Conservation (phyloP, 352 stramenopile genomes). For the Salisapilia sapeloensis region DNA sequence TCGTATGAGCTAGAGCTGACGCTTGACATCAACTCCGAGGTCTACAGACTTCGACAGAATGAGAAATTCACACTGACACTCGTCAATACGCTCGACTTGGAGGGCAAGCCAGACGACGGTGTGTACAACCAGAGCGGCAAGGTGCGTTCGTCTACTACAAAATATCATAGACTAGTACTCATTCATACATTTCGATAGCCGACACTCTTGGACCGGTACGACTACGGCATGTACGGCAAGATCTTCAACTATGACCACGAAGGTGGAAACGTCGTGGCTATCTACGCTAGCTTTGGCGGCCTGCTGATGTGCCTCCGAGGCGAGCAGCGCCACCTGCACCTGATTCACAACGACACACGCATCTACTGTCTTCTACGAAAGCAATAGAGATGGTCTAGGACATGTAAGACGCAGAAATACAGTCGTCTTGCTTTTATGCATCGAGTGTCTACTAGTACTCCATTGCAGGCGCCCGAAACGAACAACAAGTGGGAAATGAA, state of each 20-base stretch:
- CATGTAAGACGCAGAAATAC: constrained; percentile 1
- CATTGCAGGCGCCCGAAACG: not conserved
- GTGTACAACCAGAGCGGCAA: constrained; percentile 86
- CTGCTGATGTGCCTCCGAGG: constrained; percentile 95
- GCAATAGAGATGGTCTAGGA: constrained; percentile 26
- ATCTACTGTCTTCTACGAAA: constrained; percentile 89
- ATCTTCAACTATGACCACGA: constrained; percentile 96
- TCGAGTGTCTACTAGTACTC: not conserved
- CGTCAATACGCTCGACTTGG: constrained; percentile 91
- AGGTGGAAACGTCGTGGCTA: constrained; percentile 85
- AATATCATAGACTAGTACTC: not conserved
- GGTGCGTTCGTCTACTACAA: constrained; percentile 13
- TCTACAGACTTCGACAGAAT: constrained; percentile 90
- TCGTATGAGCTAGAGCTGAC: constrained; percentile 96
- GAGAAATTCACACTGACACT: constrained; percentile 95
- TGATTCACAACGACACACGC: constrained; percentile 93
- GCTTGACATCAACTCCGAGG: constrained; percentile 96
- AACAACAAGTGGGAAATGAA: too few species aligned
- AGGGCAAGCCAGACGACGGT: constrained; percentile 91
- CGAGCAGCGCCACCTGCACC: constrained; percentile 92
- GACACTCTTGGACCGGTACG: constrained; percentile 93
- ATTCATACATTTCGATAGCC: constrained; percentile 13
- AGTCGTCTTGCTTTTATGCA: not conserved
- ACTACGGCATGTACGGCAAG: constrained; percentile 98
- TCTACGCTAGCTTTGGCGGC: constrained; percentile 93